phyloP scores from a whole-genome alignment of 2,329 filamentous ascomycete genomes.

The Ceratocystis alfenasii region DNA sequence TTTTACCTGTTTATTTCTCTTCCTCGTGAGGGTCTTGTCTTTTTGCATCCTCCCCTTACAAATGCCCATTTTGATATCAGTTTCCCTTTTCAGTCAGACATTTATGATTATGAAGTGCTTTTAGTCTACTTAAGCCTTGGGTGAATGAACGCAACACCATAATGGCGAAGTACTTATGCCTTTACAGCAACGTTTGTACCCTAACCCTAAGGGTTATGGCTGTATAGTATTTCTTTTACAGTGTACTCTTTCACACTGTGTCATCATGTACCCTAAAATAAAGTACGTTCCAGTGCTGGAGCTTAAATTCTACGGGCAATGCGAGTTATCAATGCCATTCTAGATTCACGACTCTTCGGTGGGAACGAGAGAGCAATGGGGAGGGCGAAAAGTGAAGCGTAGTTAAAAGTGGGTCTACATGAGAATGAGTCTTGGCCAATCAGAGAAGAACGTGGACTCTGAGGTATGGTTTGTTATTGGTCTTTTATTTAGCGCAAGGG shows the following conservation, averaged over 20 bases:
- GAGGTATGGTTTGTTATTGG: neutral
- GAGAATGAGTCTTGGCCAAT: neutral
- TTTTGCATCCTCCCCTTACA: neutral
- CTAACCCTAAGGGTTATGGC: neutral
- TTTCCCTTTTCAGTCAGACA: neutral
- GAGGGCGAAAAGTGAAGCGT: neutral
- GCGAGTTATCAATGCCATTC: too few species aligned
- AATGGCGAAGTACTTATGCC: too few species aligned
- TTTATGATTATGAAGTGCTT: neutral
- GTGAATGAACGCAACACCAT: too few species aligned
- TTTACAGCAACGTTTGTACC: neutral
- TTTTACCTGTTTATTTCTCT: neutral
- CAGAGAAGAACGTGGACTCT: conserved; percentile 13
- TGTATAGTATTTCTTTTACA: neutral
- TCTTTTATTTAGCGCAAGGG: neutral
- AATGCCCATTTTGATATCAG: neutral
- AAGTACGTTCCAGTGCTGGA: neutral
- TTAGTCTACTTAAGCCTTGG: too few species aligned
- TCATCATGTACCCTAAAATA: neutral
- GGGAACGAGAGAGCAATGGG: neutral
- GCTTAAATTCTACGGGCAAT: too few species aligned
- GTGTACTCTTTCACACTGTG: neutral
- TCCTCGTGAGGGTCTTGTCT: neutral
- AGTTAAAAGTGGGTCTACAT: neutral
- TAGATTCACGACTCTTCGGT: neutral